Base-by-base conservation (phyloP, 1,284 basidiomycete genomes). In the Fereydounia khargensis region DNA sequence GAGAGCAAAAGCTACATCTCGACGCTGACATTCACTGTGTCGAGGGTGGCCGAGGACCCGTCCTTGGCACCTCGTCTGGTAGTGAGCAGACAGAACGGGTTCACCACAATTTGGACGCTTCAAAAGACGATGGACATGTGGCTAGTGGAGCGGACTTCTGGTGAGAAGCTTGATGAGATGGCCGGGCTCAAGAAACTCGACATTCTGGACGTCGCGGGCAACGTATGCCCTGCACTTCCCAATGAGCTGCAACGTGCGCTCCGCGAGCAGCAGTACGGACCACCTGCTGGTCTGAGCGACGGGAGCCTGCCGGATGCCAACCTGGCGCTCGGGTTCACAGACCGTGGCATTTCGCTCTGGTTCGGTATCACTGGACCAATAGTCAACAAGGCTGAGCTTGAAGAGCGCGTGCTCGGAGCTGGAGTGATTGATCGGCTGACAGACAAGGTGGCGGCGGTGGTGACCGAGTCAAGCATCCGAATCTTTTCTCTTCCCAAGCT, bases 61-160 rank as follows among this genome's bases (percentile, higher is more conserved):
- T 52, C 53, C 22, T 43, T 73, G 1, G 68, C 68, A 3, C 61
- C 66, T 2, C 63, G 66, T 19, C 53, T 74, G 3, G 28, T 73
- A 13, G 71, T 68, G 4, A 37, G 45, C 16, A 60, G 71, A 4
- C 47, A 51, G 0, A 65, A 61, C 24, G 68, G 68, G 14, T 19
- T 53, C 33, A 57, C 48, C n/a, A 62, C 66, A 4, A 38, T 70
- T 7, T 71, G 70, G 66, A 70, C 71, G 11, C 41, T 72, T 16
- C 55, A 61, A 17, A 64, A 44, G 39, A 47, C 50, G 22, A 34
- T 68, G 3, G 61, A 62, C 20, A 53, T 53, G 41, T 74, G 71
- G 71, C 37, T 70, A 24, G 47, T 47, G 16, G 51, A 50, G 24
- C 48, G 67, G 20, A 62, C 53, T 10, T 32, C 47, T 19, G 42